Conservation (phyloP, 139 green algal species). For the Micractinium conductrix region DNA sequence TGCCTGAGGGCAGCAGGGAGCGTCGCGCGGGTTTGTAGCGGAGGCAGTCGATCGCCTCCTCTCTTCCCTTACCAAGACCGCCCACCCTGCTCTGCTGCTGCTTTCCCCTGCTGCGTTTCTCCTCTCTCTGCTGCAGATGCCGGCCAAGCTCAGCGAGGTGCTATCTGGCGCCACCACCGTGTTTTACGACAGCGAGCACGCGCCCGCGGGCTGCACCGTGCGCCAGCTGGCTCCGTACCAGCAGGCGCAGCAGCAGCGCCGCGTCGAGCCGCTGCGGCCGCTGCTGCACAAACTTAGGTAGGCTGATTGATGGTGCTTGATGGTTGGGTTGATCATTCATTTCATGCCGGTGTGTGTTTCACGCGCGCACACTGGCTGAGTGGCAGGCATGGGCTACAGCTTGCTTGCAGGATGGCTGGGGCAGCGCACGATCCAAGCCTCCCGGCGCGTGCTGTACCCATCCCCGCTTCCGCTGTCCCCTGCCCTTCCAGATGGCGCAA, state of each 20-base stretch:
- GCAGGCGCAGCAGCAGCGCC: background rate
- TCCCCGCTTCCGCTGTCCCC: background rate
- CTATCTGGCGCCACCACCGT: slow-evolving; percentile 27
- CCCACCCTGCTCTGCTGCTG: background rate
- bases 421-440: background rate
- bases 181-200: slow-evolving; percentile 13
- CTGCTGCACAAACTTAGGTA: slow-evolving; percentile 54
- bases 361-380: too few species aligned
- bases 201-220: slow-evolving; percentile 3
- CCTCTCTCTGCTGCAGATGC: slow-evolving; percentile 22
- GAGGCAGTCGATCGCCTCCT: too few species aligned
- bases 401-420: background rate
- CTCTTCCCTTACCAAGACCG: too few species aligned
- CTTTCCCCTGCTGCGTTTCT: background rate
- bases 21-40: background rate
- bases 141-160: background rate
- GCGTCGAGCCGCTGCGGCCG: slow-evolving; percentile 54
- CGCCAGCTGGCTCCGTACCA: slow-evolving; percentile 35
- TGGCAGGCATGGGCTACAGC: background rate
- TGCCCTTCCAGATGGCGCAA: slow-evolving; percentile 68
- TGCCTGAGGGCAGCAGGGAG: background rate
- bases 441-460: background rate
- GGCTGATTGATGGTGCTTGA: too few species aligned
- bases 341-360: too few species aligned
- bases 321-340: too few species aligned